Evolutionary conservation across 768 basidiomycete species (phyloP), one percentile per base, ranked within the genome.

Genomic region (Termitomyces sp.): DNA sequence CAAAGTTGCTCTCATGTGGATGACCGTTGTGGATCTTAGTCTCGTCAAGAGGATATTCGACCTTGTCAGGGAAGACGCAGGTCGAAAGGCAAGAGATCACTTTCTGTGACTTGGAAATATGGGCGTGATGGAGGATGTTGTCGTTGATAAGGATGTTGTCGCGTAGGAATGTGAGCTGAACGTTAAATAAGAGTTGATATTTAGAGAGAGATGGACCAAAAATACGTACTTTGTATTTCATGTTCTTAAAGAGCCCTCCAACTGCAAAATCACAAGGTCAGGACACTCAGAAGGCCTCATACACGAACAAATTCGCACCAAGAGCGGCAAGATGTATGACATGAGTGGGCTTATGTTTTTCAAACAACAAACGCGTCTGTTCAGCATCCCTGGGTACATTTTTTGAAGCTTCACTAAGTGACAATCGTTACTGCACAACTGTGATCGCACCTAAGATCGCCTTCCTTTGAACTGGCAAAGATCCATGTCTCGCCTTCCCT

Each of bases 61-160:
- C 94, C 69, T 94, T 89, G 71, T 98, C 95, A 0, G 95, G 95
- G 77, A 95, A 98, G 43, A 98, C 93, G 67, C 95, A 98, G 39
- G 96, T 98, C 10, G 95, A 97, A 36, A 98, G 83, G 66, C 95
- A 98, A 12, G 95, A 97, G 54, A 98, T 88, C 61, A 96, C 79
- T 71, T 97, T 98, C 58, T 80, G 61, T 20, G 79, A 79, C 47
- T 83, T 76, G 63, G 78, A 73, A 59, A 84, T 76, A 66, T 91
- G 80, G 7, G 93, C 77, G 31, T 81, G 77, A 66, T 94, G 83
- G 20, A 98, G 79, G 39, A 98, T 85, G 69, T 94, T 94, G 68
- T 96, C 92, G 72, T 98, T 98, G 74, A 98, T 98, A 58, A 94
- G 79, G 66, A 88, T 82, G 73, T 98, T 98, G 65, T 97, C 94